Evolutionary conservation across 305 asterid genomes (phyloP).

Genomic region (Fraxinus dipetala): DNA sequence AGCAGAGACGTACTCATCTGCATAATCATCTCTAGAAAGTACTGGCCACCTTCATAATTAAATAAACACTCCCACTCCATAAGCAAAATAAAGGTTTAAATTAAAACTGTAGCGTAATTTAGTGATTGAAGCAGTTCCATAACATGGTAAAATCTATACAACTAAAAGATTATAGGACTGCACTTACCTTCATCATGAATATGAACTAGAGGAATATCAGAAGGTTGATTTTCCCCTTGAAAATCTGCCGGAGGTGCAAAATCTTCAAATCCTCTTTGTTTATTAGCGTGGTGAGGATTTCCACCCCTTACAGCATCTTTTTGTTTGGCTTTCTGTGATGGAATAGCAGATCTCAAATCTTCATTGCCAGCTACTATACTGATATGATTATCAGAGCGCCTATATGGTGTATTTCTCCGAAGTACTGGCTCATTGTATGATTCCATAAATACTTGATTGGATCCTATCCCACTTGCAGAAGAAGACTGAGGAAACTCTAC

Average conservation of each 20-base stretch:
- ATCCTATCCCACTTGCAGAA: slow-evolving; percentile 65
- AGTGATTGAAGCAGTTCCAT: background rate
- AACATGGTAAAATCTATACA: background rate
- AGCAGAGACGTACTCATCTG: too few relatives aligned
- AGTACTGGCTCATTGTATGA: slow-evolving; percentile 32
- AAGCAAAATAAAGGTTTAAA: background rate
- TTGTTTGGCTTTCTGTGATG: slow-evolving; percentile 30
- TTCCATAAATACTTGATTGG: slow-evolving; percentile 51
- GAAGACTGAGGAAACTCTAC: slow-evolving; percentile 66
- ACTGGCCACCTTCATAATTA: too few relatives aligned
- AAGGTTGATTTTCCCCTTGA: slow-evolving; percentile 59
- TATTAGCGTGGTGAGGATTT: slow-evolving; percentile 27
- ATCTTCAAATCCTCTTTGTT: slow-evolving; percentile 31
- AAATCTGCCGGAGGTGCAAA: slow-evolving; percentile 37
- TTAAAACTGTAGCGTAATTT: background rate
- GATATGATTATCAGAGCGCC: slow-evolving; percentile 21
- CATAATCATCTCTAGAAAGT: too few relatives aligned
- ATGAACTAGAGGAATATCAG: slow-evolving; percentile 34
- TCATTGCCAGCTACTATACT: slow-evolving; percentile 15
- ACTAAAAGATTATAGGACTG: slow-evolving; percentile 10
- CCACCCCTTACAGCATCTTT: slow-evolving; percentile 27
- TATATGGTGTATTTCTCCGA: slow-evolving; percentile 30
- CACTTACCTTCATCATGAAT: slow-evolving; percentile 56
- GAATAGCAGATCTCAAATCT: slow-evolving; percentile 27
- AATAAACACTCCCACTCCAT: background rate